These are phyloP conservation scores for Pseudocercospora crystallina DNA, from an alignment of 2,329 filamentous ascomycete genomes.

Conservation along the genomic window DNA sequence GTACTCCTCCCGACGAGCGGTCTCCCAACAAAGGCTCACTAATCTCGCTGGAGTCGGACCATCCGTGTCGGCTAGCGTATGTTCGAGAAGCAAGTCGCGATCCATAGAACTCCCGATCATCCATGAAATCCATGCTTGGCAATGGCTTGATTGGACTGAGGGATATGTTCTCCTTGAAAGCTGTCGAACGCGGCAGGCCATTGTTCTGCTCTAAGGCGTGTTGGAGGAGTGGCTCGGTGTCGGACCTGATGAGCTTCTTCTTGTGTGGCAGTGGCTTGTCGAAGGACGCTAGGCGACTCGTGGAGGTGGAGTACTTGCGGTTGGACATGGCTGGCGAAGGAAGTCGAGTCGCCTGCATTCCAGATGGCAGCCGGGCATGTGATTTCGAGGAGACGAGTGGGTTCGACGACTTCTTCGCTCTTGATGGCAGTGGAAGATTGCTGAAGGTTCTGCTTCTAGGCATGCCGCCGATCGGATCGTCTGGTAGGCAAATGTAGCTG, in stretches of 20 bases:
- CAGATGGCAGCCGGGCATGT: constrained; percentile 30
- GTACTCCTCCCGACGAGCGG: constrained; percentile 4
- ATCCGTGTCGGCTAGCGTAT: constrained; percentile 17
- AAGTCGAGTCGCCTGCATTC: constrained; percentile 22
- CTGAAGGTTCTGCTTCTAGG: constrained; percentile 38
- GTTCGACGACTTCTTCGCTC: constrained; percentile 22
- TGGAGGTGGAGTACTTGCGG: constrained; percentile 29
- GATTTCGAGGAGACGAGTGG: constrained; percentile 28
- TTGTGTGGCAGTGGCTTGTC: constrained; percentile 16
- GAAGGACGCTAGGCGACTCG: constrained; percentile 18
- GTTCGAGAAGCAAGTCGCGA: constrained; percentile 13
- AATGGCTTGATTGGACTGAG: constrained; percentile 30
- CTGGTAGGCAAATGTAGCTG: constrained; percentile 35
- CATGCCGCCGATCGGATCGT: constrained; percentile 35
- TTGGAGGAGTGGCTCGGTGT: constrained; percentile 36
- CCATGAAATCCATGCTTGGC: constrained; percentile 21
- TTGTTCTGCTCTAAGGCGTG: constrained; percentile 13
- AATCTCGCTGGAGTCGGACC: constrained; percentile 17
- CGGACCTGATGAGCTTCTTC: constrained; percentile 31
- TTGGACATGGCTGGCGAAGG: constrained; percentile 27
- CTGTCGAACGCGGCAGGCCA: constrained; percentile 24
- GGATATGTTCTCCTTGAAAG: constrained; percentile 37
- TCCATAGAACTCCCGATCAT: constrained; percentile 19
- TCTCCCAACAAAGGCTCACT: constrained; percentile 2
- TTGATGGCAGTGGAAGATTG: constrained; percentile 34